Evolutionary conservation across 257 asterid genomes (phyloP).

Genomic region (Avicennia marina): DNA sequence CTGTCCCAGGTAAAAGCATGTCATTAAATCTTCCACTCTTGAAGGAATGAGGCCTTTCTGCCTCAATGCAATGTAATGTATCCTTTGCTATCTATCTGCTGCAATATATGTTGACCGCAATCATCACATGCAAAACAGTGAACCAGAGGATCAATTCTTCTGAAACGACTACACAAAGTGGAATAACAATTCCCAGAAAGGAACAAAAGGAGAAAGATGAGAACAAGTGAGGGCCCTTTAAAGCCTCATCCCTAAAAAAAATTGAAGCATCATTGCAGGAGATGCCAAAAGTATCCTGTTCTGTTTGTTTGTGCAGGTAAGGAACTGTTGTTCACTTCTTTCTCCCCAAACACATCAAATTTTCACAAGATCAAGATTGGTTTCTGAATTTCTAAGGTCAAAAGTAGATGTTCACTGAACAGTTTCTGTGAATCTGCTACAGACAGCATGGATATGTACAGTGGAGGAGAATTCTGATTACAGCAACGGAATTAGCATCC

Average conservation of each 20-base stretch:
- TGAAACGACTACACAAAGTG: conserved; percentile 23
- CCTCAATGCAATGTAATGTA: neutral
- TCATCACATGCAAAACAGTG: too few species aligned
- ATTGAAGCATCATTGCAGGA: conserved; percentile 5
- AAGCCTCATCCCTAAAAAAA: conserved; percentile 22
- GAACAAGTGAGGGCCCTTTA: conserved; percentile 32
- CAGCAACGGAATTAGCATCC: conserved; percentile 13
- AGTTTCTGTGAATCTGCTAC: conserved; percentile 13
- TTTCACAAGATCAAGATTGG: conserved; percentile 1
- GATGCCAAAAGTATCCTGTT: conserved; percentile 21
- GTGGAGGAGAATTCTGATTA: conserved; percentile 6
- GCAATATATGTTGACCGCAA: too few species aligned
- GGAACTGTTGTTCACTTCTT: neutral
- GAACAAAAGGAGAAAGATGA: conserved; percentile 33
- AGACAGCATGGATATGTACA: conserved; percentile 21
- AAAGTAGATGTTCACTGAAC: conserved; percentile 7
- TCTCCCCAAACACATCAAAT: conserved; percentile 2
- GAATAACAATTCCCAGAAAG: conserved; percentile 26
- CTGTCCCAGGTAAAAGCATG: neutral
- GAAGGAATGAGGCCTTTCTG: neutral
- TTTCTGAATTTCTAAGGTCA: neutral
- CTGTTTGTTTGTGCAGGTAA: conserved; percentile 9
- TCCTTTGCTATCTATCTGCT: neutral
- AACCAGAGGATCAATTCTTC: conserved; percentile 22
- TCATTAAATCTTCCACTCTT: neutral